Conservation (phyloP, 306 rosid genomes). For the Malus fusca region DNA sequence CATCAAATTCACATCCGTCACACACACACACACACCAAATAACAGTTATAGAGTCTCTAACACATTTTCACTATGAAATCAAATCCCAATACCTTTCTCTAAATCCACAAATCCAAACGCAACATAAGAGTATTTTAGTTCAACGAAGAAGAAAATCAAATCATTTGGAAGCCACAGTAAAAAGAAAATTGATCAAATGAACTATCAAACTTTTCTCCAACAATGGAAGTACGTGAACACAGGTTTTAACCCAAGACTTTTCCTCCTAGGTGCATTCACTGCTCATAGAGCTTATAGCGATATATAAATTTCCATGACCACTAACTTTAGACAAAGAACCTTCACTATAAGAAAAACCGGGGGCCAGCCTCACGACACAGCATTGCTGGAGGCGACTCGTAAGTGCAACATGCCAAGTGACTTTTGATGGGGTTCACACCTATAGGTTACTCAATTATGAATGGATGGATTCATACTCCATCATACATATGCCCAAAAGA, state of each 20-base stretch:
- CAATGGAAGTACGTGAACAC: neutral
- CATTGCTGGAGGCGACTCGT: neutral
- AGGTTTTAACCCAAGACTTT: neutral
- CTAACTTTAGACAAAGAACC: neutral
- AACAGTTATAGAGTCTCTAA: neutral
- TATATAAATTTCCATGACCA: neutral
- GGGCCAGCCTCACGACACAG: neutral
- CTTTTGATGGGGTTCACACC: neutral
- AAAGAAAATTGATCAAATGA: neutral
- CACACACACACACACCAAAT: neutral
- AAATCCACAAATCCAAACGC: neutral
- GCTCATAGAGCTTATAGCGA: neutral
- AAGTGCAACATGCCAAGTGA: neutral
- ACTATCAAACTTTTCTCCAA: neutral
- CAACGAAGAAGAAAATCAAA: neutral
- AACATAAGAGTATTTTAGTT: neutral
- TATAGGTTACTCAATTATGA: neutral
- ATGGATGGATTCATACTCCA: neutral
- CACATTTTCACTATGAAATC: neutral
- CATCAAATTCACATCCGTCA: neutral
- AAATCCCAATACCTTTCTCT: neutral
- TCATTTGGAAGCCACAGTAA: neutral
- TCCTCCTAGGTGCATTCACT: neutral
- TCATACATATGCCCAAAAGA: neutral
- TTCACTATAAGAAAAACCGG: neutral